Base-by-base conservation (phyloP, 805 yeast genomes). In the Candida michaelii region DNA sequence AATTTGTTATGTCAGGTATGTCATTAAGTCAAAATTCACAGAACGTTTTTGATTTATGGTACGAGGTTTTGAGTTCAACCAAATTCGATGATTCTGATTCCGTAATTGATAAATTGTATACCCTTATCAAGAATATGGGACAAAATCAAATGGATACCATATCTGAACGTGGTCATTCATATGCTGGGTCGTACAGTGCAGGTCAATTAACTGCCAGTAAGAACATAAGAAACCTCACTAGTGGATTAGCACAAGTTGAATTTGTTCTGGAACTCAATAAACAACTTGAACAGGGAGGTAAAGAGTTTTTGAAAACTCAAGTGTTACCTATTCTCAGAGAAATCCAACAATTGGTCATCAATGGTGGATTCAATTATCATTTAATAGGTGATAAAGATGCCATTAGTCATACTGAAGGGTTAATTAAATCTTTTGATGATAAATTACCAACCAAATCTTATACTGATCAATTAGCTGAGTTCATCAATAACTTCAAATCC, bases 141-240 rank as follows among this genome's bases (percentile, higher is more conserved):
- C 82, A 89, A 25, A 90, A 88, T 52, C 86, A 87, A 55, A 69
- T 88, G 44, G 82, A 90, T 54, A 71, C 77, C 5, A 80, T 93
- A 39, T 90, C 96, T 8, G 93, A 90, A 44, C 71, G 85, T 43
- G 99, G 99, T 0, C 97, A 93, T 58, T 68, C 83, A 1, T 90
- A 77, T 63, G 96, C 98, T 2, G 75, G 80, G 51, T 71, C 80
- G 4, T 77, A 69, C 53, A 82, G 95, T 2, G 70, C 79, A 17
- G 75, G 96, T 0, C 73, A 77, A 21, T 62, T 89, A 3, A 80
- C 89, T 1, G 66, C 76, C 1, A 71, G 80, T 14, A 79, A 79
- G 41, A 72, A 80, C 4, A 71, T 89, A 14, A 71, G 71, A 41
- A 95, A 91, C 54, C 55, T 67, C 8, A 61, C 89, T 12, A 64